Percentiles rank a stretch among this genome's conserved stretches.
phyloP scores from a whole-genome alignment of 2,329 filamentous ascomycete species.

The Fusarium sp. region DNA sequence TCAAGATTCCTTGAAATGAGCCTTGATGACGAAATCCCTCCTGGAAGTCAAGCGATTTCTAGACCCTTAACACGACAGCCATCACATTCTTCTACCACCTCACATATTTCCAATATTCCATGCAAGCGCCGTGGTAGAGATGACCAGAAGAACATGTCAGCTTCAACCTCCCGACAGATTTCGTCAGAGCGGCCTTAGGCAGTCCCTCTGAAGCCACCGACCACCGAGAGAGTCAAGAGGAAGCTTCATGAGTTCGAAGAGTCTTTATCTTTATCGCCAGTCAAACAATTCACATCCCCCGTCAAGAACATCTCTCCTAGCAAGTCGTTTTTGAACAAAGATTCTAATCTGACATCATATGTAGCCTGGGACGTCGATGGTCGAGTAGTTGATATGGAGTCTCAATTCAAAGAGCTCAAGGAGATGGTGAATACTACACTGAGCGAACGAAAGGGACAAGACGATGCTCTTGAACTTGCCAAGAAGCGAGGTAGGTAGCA shows the following conservation, averaged over 20 bases:
- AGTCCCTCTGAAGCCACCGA: constrained; percentile 47
- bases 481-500: constrained; percentile 73
- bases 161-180: constrained; percentile 12
- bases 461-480: constrained; percentile 76
- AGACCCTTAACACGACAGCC: constrained; percentile 33
- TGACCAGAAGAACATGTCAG: constrained; percentile 22
- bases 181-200: constrained; percentile 43
- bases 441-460: constrained; percentile 72
- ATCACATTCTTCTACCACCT: constrained; percentile 36
- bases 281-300: constrained; percentile 49
- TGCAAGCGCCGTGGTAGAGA: constrained; percentile 40
- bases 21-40: constrained; percentile 46
- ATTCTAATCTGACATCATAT: constrained; percentile 73
- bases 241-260: constrained; percentile 46
- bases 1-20: constrained; percentile 50
- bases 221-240: constrained; percentile 40
- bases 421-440: constrained; percentile 75
- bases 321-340: constrained; percentile 70
- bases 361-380: constrained; percentile 82
- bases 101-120: constrained; percentile 40
- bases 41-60: constrained; percentile 58
- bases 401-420: constrained; percentile 75
- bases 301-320: constrained; percentile 54
- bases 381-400: constrained; percentile 78
- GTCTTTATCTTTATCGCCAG: constrained; percentile 42